Evolutionary conservation across 257 asterid genomes (phyloP), one percentile per base, ranked within the genome.

Genomic region (Cinchona pubescens): DNA sequence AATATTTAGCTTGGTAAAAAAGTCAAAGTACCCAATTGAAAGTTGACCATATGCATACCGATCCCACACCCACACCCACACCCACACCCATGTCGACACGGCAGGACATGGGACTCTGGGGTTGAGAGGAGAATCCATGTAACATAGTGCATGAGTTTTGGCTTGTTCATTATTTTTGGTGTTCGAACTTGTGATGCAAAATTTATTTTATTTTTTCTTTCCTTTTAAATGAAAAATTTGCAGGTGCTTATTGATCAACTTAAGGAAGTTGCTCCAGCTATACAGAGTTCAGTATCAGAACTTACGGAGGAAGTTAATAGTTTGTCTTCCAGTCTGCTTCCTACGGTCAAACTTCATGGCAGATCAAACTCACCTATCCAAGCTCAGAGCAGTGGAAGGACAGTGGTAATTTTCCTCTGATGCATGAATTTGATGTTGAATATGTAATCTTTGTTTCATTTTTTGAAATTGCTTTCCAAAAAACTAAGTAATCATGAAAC

Each of bases 181-280:
- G 55, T 51, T 68, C 18, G 7, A 46, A 29, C 69, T 42, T 59
- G 43, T 69, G 4, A 23, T 40, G 37, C 77, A 62, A 83, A 35
- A 34, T 45, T 64, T 71, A 42, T 77, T 79, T 53, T 23, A 2
- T 3, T 21, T 23, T 16, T 68, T 71, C 27, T 40, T 58, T 37
- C 38, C 3, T 67, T 13, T 43, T 29, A 43, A 67, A 25, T 25
- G 4, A 42, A 67, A 43, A 63, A 71, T 74, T 64, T 87, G 80
- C 87, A 95, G 99, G 99, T 92, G 71, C 99, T 95, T 70, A 92
- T 95, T 58, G 87, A 91, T 88, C 99, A 95, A 80, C 88, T 95
- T 78, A 95, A 95, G 90, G 97, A 92, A 67, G 97, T 91, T 72
- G 96, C 97, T 86, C 99, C 99, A 71, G 80, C 94, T 78, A 88